Evolutionary conservation across 2,329 filamentous ascomycete genomes (phyloP), one percentile per base, ranked within the genome.

Genomic region (Exophiala mesophila): DNA sequence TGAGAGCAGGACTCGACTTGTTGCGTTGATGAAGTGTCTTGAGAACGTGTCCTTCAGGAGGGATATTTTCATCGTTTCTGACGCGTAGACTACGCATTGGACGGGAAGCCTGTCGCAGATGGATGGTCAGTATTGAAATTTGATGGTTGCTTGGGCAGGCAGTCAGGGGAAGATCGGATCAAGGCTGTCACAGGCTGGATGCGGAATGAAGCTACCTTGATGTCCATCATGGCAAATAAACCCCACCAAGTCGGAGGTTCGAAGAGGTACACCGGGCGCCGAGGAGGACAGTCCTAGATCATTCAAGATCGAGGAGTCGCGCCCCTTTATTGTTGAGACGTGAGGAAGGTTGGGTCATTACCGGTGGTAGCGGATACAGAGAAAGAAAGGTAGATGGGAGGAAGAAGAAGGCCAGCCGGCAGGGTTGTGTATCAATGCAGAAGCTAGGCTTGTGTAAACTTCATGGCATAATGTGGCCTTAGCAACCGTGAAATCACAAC

Each of bases 21-120:
- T 88, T 83, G 50, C 84, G 83, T 57, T 88, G 82, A 56, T 94
- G 86, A 49, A 88, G 69, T 39, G 76, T 69, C 61, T 80, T 80
- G 54, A 76, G 29, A 47, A 71, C 51, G 39, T 61, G 59, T 31
- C 63, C 65, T 40, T 69, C 63, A 40, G 72, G 68, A 36, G 71
- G 64, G 45, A 72, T 66, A 64, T 92, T 92, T 66, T 94, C 87
- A 67, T 88, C 83, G 39, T 70, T 70, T 60, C 74, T 73, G 57
- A 75, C 69, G 62, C 77, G 76, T 61, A 80, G 64, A 35, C 69
- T 64, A 59, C 80, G 76, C 55, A 71, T 54, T 36, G 76, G 77
- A 64, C 84, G 77, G 64, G 84, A 83, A 49, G 85, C 85, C 86
- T 90, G 59, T 40, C 52, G 37, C 39, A 39, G 23, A 32, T 31